Evolutionary conservation across 768 basidiomycete species (phyloP).

Genomic region (Hypholoma fasciculare): DNA sequence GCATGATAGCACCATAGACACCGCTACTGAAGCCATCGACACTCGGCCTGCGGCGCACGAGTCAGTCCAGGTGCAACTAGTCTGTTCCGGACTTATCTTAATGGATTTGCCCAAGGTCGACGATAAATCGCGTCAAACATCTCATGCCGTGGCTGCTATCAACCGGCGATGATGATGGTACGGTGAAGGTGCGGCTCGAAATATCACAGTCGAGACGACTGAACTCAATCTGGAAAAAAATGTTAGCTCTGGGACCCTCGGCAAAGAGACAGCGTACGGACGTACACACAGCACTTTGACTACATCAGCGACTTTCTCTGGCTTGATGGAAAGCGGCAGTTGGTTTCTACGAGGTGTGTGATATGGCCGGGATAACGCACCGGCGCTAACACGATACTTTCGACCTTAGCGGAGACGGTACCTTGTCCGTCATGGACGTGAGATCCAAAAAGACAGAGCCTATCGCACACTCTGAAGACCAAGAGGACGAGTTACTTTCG

Average conservation of each 20-base stretch:
- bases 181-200: constrained; percentile 69
- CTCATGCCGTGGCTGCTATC: constrained; percentile 71
- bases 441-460: constrained; percentile 79
- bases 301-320: constrained; percentile 93
- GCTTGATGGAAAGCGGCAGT: constrained; percentile 79
- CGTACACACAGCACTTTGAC: constrained; percentile 88
- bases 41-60: constrained; percentile 61
- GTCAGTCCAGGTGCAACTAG: constrained; percentile 47
- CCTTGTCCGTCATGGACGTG: constrained; percentile 89
- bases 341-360: constrained; percentile 83
- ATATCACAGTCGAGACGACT: not conserved
- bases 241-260: constrained; percentile 89
- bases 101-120: constrained; percentile 51
- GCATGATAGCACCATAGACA: constrained; percentile 62
- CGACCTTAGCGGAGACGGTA: constrained; percentile 79
- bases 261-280: constrained; percentile 57
- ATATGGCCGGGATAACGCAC: not conserved
- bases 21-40: constrained; percentile 51
- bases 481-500: constrained; percentile 92
- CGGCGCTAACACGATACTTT: constrained; percentile 2
- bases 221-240: not conserved
- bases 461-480: constrained; percentile 88
- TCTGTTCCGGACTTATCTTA: constrained; percentile 18
- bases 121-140: constrained; percentile 84
- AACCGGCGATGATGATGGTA: constrained; percentile 93